Percentiles rank a stretch among this genome's conserved stretches.
Evolutionary conservation across 2,329 filamentous ascomycete species (phyloP).

Genomic region (Lachnellula subtilissima): DNA sequence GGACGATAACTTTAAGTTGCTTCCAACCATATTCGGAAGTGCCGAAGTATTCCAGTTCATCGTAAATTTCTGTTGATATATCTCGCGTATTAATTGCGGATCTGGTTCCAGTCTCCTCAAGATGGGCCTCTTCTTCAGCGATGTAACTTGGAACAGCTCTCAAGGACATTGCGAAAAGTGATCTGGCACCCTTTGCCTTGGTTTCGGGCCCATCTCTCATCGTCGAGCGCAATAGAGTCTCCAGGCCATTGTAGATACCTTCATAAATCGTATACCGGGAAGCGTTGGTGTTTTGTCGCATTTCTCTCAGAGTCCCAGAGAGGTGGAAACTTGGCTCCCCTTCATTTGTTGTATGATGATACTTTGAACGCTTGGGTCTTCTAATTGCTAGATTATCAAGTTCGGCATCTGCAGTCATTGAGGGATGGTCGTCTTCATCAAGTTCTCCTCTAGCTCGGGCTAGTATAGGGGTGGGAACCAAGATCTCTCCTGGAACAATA

Average conservation of each 20-base stretch:
- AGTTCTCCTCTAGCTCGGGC: constrained; percentile 23
- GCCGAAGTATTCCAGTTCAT: constrained; percentile 44
- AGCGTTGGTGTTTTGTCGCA: constrained; percentile 32
- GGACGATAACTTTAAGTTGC: constrained; percentile 41
- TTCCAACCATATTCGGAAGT: constrained; percentile 40
- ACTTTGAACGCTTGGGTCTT: constrained; percentile 7
- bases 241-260: constrained; percentile 41
- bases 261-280: constrained; percentile 38
- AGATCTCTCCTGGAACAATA: constrained; percentile 26
- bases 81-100: constrained; percentile 31
- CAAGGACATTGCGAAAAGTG: constrained; percentile 46
- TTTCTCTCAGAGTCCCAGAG: constrained; percentile 30
- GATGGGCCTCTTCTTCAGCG: constrained; percentile 39
- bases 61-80: constrained; percentile 43
- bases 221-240: constrained; percentile 42
- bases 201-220: constrained; percentile 10
- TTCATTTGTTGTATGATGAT: constrained; percentile 7
- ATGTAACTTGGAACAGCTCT: constrained; percentile 45
- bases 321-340: constrained; percentile 14
- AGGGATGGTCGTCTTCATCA: not conserved
- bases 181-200: constrained; percentile 32
- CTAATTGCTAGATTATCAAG: not conserved
- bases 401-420: not conserved
- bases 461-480: constrained; percentile 31
- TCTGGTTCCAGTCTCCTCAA: constrained; percentile 35